Evolutionary conservation across 768 basidiomycete species (phyloP), one percentile per base, ranked within the genome.

Genomic region (Goffeauzyma gilvescens): DNA sequence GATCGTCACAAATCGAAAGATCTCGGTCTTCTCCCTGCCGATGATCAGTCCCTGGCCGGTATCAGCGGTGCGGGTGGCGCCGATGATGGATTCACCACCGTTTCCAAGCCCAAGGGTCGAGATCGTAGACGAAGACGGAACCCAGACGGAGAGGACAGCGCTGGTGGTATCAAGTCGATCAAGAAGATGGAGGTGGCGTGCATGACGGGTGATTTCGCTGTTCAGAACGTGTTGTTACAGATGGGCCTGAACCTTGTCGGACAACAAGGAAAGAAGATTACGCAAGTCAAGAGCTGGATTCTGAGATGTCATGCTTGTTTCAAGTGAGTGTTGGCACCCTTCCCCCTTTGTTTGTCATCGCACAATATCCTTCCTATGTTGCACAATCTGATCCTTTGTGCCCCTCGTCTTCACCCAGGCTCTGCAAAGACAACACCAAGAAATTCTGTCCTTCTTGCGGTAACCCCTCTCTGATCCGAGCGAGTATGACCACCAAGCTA

Each of bases 401-500:
- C n/a, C n/a, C n/a, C n/a, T n/a, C n/a, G 42, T 12, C 33, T 17
- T 8, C 4, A 4, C 12, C 5, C 55, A 98, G 93, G 63, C 76
- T 93, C 52, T 95, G 89, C 69, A 93, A 89, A 67, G 89, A 98
- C 64, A 70, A 76, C 17, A 78, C 82, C 7, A 86, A 85, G 62
- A 82, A 84, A 54, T 98, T 98, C 68, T 98, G 93, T 60, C 90
- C 93, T 1, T 84, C 87, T 8, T 98, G 93, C 57, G 93, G 93
- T 32, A 89, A 86, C 42, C 72, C 86, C 0, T 82, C 90, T 1
- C 71, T 98, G 12, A 63, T 93, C 38, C 80, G 93, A 46, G 79
- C 83, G 2, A 89, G 87, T 3, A 83, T 95, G 21, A 90, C 90
- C 2, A 72, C 87, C 28, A 70, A 50, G 27, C 54, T 78, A 26